These are phyloP conservation scores for Solanum corneliomulleri DNA, from an alignment of 257 asterid genomes.

Conservation along the genomic window DNA sequence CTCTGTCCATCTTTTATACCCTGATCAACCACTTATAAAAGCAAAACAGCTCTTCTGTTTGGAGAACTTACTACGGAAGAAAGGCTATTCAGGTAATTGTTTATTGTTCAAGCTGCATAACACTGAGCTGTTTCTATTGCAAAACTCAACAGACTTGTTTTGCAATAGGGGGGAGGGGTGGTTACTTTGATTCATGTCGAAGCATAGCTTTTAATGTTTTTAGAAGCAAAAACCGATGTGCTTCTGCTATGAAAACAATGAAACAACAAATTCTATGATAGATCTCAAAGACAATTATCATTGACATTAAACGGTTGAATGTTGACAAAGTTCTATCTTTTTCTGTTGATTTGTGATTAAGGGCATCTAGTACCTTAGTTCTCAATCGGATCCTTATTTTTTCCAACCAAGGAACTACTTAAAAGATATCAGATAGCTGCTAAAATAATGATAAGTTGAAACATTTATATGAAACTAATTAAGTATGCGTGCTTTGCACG, in stretches of 20 bases:
- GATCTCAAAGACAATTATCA: neutral
- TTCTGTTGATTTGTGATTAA: neutral
- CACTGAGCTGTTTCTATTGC: neutral
- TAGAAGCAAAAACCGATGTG: neutral
- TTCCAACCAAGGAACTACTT: neutral
- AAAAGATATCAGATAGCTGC: neutral
- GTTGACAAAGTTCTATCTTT: neutral
- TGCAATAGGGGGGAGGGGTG: neutral
- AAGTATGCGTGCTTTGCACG: too few relatives aligned
- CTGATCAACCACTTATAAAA: constrained; percentile 75
- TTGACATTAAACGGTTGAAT: neutral
- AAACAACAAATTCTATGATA: neutral
- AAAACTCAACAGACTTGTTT: neutral
- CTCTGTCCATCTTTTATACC: constrained; percentile 45
- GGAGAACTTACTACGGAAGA: constrained; percentile 85
- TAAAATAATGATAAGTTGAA: neutral
- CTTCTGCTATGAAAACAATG: neutral
- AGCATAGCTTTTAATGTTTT: neutral
- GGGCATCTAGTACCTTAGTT: neutral
- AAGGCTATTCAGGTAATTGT: constrained; percentile 54
- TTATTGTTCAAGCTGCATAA: neutral
- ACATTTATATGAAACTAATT: neutral
- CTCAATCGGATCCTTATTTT: neutral
- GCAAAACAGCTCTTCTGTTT: constrained; percentile 82
- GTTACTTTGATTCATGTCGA: neutral